Evolutionary conservation across 352 stramenopile genomes (phyloP), one percentile per base, ranked within the genome.

Genomic region (Phytopythium vexans): DNA sequence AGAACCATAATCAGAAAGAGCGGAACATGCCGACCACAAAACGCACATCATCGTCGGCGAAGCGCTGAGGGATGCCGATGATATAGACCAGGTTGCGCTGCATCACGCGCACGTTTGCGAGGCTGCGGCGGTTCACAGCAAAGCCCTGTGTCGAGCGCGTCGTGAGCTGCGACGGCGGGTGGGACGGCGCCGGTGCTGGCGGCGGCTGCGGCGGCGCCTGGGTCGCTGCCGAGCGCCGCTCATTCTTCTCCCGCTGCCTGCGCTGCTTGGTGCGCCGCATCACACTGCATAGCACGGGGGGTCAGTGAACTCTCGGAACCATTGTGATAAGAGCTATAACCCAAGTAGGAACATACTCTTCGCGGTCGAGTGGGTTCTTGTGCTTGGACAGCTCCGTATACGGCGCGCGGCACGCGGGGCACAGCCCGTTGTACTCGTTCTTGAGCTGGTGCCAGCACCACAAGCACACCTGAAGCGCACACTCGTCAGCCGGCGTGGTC

Each of bases 371-470:
- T 73, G 77, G 97, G 81, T 74, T 78, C 57, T 89, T 92, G 52
- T 91, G 79, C 63, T 94, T 94, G n/a, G 81, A 83, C 11, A 92
- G 67, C 61, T 99, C 94, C 27, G 94, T 82, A 66, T 99, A 99
- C 11, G 95, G 91, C 49, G 91, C 94, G n/a, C 97, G 89, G 68
- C 97, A 99, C 8, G 96, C 97, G 8, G 97, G 97, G 74, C 97
- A 99, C 8, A 98, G 77, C 6, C 86, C 93, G 42, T 98, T 99
- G 82, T 99, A 96, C 59, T 98, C 96, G 69, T 99, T 97, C 77
- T 97, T 98, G 68, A 99, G 99, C 58, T 98, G 92, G 56, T 99
- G 95, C 96, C 97, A 99, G 77, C 97, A 99, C 96, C 97, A 99
- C 66, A 99, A 97, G 86, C 97, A 99, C 10, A 99, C 93, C 81